Percentiles rank a stretch among this genome's conserved stretches.
Conservation (phyloP, 1,284 basidiomycete species). For the Sporisorium scitamineum region DNA sequence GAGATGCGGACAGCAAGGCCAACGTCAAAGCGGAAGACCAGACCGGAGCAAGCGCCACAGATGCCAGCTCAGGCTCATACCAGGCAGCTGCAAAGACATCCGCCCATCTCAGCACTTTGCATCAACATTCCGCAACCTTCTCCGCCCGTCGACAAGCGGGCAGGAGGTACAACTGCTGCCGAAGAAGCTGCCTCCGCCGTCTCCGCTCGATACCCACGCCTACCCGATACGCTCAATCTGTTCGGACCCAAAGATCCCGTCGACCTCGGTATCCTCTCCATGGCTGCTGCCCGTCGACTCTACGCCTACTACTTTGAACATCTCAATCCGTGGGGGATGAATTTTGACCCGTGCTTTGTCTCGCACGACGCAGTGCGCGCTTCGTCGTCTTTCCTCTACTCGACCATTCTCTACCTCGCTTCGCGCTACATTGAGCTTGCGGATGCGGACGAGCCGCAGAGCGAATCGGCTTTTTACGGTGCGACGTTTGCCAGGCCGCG, state of each 20-base stretch:
- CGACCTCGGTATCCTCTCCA: constrained; percentile 39
- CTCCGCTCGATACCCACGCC: constrained; percentile 31
- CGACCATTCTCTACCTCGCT: constrained; percentile 43
- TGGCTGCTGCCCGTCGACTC: constrained; percentile 32
- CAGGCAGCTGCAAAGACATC: constrained; percentile 13
- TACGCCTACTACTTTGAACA: constrained; percentile 48
- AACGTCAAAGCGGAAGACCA: constrained; percentile 9
- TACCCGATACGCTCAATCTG: constrained; percentile 38
- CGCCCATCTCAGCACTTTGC: constrained; percentile 36
- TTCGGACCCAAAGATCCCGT: constrained; percentile 41
- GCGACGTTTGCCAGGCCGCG: constrained; percentile 15
- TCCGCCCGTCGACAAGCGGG: constrained; percentile 42
- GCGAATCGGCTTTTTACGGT: constrained; percentile 8
- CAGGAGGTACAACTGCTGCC: constrained; percentile 18
- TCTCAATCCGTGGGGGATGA: constrained; percentile 51
- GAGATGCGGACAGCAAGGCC: not conserved
- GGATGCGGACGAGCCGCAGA: constrained; percentile 19
- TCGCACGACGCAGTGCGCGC: constrained; percentile 44
- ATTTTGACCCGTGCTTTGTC: constrained; percentile 42
- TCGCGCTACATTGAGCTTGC: constrained; percentile 45
- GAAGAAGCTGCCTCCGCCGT: constrained; percentile 36
- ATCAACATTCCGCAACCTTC: constrained; percentile 43
- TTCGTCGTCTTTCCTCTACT: constrained; percentile 46
- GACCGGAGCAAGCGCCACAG: not conserved
- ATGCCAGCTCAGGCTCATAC: not conserved